Evolutionary conservation across 2,329 filamentous ascomycete species (phyloP).

Genomic region (Endoconidiophora laricicola): DNA sequence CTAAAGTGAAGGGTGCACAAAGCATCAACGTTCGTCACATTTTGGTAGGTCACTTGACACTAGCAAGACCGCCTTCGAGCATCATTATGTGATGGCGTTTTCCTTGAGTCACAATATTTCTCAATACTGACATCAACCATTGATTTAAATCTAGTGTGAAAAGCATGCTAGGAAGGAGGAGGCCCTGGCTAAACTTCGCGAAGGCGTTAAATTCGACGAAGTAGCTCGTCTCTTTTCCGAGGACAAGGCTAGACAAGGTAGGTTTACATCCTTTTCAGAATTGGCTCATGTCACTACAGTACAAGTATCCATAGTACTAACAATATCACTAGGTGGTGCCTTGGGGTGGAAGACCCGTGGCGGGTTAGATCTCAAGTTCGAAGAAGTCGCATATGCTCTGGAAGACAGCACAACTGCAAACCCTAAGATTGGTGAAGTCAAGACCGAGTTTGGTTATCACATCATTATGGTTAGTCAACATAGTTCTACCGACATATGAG

Average conservation of each 20-base stretch:
- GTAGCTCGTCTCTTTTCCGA: constrained; percentile 58
- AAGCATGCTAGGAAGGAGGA: constrained; percentile 68
- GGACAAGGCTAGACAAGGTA: constrained; percentile 56
- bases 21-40: constrained; percentile 63
- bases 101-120: neutral
- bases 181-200: constrained; percentile 49
- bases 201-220: constrained; percentile 55
- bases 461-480: constrained; percentile 51
- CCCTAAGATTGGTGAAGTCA: constrained; percentile 52
- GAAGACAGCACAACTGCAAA: constrained; percentile 46
- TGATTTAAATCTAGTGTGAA: constrained; percentile 36
- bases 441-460: constrained; percentile 64
- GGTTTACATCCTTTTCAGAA: constrained; percentile 5
- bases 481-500: neutral
- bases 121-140: neutral
- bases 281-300: neutral
- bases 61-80: neutral
- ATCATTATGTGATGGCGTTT: neutral
- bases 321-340: constrained; percentile 37
- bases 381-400: constrained; percentile 53
- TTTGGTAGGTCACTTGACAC: constrained; percentile 24
- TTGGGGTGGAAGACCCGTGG: constrained; percentile 60
- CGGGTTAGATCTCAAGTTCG: constrained; percentile 50
- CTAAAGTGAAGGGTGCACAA: constrained; percentile 43
- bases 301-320: neutral